Evolutionary conservation across 441 rosid species (phyloP).

Genomic region (Croton setiger): DNA sequence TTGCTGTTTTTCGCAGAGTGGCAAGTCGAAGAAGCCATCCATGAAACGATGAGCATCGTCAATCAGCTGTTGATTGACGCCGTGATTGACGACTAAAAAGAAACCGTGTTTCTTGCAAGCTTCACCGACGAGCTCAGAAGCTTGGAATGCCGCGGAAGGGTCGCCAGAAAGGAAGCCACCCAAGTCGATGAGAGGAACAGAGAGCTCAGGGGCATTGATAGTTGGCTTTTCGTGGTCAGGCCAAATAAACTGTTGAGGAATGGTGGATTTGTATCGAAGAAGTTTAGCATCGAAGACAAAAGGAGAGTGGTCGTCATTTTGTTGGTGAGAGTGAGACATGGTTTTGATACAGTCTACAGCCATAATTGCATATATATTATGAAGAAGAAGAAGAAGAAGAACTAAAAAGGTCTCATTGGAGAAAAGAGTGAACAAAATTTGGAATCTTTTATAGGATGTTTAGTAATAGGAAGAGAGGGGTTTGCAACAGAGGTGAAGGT

Average conservation of each 20-base stretch:
- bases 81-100: conserved; percentile 86
- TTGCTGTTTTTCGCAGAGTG: conserved; percentile 67
- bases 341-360: conserved; percentile 41
- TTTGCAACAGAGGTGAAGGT: conserved; percentile 1
- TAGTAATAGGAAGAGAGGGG: conserved; percentile 29
- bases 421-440: conserved; percentile 38
- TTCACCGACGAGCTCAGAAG: conserved; percentile 56
- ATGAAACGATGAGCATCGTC: conserved; percentile 59
- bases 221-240: conserved; percentile 77
- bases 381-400: conserved; percentile 15
- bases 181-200: conserved; percentile 73
- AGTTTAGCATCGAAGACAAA: conserved; percentile 69
- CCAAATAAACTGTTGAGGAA: conserved; percentile 90
- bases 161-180: conserved; percentile 54
- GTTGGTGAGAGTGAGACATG: conserved; percentile 20
- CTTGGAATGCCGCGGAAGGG: conserved; percentile 46
- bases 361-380: conserved; percentile 35
- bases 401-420: conserved; percentile 32
- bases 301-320: conserved; percentile 15
- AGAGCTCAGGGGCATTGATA: conserved; percentile 47
- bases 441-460: conserved; percentile 47
- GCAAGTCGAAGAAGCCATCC: conserved; percentile 68
- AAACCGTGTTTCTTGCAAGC: conserved; percentile 88
- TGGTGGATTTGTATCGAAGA: conserved; percentile 39
- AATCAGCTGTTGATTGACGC: conserved; percentile 54